Percentiles rank a stretch among this genome's conserved stretches.
phyloP scores from a whole-genome alignment of 2,329 filamentous ascomycete genomes.

The Eurotiales sp. region DNA sequence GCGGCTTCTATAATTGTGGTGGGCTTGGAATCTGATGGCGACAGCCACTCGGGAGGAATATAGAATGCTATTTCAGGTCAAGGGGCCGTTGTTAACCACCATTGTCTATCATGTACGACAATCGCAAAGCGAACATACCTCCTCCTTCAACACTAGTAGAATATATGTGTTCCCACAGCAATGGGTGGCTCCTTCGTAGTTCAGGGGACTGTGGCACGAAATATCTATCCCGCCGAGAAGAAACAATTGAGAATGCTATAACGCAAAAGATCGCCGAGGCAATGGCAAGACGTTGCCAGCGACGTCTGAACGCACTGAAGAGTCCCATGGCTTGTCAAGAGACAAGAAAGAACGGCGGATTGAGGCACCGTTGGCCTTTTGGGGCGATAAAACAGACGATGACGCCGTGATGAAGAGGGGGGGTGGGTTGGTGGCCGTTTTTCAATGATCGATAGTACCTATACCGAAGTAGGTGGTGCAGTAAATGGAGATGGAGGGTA shows the following conservation, averaged over 20 bases:
- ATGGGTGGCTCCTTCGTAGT: slow-evolving; percentile 6
- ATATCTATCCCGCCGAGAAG: slow-evolving; percentile 1
- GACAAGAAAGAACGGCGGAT: neutral
- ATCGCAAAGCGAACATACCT: slow-evolving; percentile 8
- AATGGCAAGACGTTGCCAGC: slow-evolving; percentile 17
- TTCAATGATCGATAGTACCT: no score
- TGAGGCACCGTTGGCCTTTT: slow-evolving; percentile 10
- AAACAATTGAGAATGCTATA: slow-evolving; percentile 9
- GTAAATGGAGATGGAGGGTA: no score
- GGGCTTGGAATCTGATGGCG: slow-evolving; percentile 13
- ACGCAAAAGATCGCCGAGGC: slow-evolving; percentile 11
- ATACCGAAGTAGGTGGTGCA: no score
- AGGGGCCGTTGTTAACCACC: neutral
- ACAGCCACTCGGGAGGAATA: slow-evolving; percentile 15
- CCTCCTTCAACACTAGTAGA: slow-evolving; percentile 10
- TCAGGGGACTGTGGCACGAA: neutral
- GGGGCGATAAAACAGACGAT: neutral
- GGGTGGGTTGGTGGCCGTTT: no score
- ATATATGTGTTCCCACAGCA: slow-evolving; percentile 15
- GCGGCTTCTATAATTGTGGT: slow-evolving; percentile 27
- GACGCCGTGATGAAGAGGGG: slow-evolving; percentile 1
- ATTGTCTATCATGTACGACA: neutral
- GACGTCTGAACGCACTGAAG: slow-evolving; percentile 10
- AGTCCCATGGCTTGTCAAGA: slow-evolving; percentile 5
- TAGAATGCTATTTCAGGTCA: slow-evolving; percentile 13